Evolutionary conservation across 768 basidiomycete genomes (phyloP).

Genomic region (Podaxis mareebaensis): DNA sequence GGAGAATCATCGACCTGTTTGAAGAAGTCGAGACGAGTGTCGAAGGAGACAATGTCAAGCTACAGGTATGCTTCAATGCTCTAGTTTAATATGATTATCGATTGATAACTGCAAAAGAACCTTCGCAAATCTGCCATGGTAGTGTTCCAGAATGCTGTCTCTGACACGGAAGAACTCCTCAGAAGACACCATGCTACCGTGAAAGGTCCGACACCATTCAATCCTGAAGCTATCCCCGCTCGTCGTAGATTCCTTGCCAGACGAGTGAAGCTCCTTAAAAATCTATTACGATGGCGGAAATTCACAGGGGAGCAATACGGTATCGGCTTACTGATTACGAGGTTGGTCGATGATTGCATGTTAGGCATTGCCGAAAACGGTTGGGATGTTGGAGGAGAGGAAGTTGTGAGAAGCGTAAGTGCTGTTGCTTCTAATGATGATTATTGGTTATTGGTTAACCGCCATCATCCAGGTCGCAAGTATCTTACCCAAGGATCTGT

Average conservation of each 20-base stretch:
- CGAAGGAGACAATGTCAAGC: constrained; percentile 60
- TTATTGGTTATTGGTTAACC: constrained; percentile 19
- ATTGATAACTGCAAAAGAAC: constrained; percentile 37
- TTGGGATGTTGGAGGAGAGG: constrained; percentile 88
- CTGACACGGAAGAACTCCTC: constrained; percentile 50
- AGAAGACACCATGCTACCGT: constrained; percentile 45
- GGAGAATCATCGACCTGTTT: constrained; percentile 66
- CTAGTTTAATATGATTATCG: background rate
- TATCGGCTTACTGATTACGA: constrained; percentile 52
- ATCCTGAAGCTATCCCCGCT: constrained; percentile 74
- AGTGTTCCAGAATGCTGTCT: constrained; percentile 56
- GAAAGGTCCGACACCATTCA: constrained; percentile 49
- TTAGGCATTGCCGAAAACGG: constrained; percentile 68
- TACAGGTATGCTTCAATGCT: constrained; percentile 48
- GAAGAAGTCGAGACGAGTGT: constrained; percentile 83
- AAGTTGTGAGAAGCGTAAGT: constrained; percentile 58
- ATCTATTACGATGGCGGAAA: constrained; percentile 76
- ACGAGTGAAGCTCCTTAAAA: constrained; percentile 70
- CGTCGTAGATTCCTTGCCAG: constrained; percentile 69
- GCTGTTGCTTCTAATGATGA: constrained; percentile 14
- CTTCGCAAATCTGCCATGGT: constrained; percentile 54
- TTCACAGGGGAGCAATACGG: constrained; percentile 63
- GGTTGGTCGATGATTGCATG: constrained; percentile 60
- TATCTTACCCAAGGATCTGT: constrained; percentile 36
- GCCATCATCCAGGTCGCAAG: constrained; percentile 31